Base-by-base conservation (phyloP, 306 rosid species). In the Pueraria montana region DNA sequence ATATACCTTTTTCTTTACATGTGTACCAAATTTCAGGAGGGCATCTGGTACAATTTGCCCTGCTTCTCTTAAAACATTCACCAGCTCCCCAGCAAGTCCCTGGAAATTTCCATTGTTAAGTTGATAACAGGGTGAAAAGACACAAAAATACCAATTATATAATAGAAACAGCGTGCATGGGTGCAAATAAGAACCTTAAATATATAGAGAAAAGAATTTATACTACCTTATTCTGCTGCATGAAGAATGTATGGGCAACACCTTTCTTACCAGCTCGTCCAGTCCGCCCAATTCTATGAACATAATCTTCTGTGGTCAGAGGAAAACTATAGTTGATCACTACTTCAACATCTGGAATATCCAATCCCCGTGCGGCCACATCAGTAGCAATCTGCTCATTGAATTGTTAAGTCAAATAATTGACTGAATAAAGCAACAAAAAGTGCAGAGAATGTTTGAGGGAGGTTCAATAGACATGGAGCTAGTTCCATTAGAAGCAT, bases 21-120 rank as follows among this genome's bases (percentile, higher is more conserved):
- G 95, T 64, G 99, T 94, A 78, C 98, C 99, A 77, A 96, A 96
- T 79, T 94, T 96, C 80, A 94, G 36, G 27, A 94, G 91, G 30
- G 67, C 84, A 14, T 87, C 91, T 1, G 97, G 98, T 38, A 96
- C 97, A 69, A 56, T 59, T 89, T 96, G 98, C 40, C 89, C 87
- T 23, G 99, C 99, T 91, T 96, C 98, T 83, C 85, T 91, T n/a
- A 94, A 93, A 74, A 96, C 99, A 87, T 96, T 96, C 73, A 94
- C 98, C 72, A 96, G 90, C 94, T 96, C 99, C 75, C 99, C 99
- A 63, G 97, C 88, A 73, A 96, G 99, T 74, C 97, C 99, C 99
- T 96, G 87, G 80, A 77, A 83, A 73, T 68, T 56, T 20, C 45
- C 85, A 75, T 74, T 23, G 56, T 30, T 38, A 52, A 9, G 23